phyloP scores from a whole-genome alignment of 2,329 filamentous ascomycete species.

The Penicillium capsulatum region DNA sequence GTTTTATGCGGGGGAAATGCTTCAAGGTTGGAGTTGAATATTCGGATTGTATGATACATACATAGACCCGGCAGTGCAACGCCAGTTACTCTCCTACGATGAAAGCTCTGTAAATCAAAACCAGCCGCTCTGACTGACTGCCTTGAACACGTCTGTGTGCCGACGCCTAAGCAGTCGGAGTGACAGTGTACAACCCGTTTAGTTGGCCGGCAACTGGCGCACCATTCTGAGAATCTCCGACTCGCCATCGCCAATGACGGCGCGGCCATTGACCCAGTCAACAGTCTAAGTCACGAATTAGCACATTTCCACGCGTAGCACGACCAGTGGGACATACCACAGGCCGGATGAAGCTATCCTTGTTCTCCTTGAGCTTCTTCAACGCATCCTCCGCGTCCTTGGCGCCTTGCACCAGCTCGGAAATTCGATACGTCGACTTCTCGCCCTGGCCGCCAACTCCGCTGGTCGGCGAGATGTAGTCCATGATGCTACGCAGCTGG shows the following conservation, averaged over 20 bases:
- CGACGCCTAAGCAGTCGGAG: too few relatives aligned
- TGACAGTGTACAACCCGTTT: slow-evolving; percentile 12
- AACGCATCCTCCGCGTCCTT: slow-evolving; percentile 71
- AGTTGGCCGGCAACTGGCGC: slow-evolving; percentile 44
- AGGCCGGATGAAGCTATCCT: slow-evolving; percentile 65
- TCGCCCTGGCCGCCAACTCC: slow-evolving; percentile 53
- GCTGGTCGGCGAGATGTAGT: slow-evolving; percentile 56
- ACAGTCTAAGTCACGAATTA: slow-evolving; percentile 52
- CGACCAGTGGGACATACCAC: slow-evolving; percentile 56
- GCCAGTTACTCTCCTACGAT: neutral
- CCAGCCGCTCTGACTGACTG: too few relatives aligned
- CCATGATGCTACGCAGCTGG: slow-evolving; percentile 77
- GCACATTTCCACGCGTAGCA: slow-evolving; percentile 9
- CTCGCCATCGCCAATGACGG: slow-evolving; percentile 70
- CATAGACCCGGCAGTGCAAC: slow-evolving; percentile 11
- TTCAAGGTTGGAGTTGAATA: slow-evolving; percentile 21
- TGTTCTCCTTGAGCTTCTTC: slow-evolving; percentile 68
- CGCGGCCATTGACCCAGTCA: slow-evolving; percentile 90
- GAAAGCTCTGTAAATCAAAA: too few relatives aligned
- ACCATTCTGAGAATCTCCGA: slow-evolving; percentile 85
- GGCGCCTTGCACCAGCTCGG: slow-evolving; percentile 70
- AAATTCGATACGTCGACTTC: slow-evolving; percentile 59
- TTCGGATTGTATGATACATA: slow-evolving; percentile 32
- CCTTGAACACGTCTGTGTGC: too few relatives aligned
- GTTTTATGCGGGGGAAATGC: neutral